Evolutionary conservation across 129 eudicot genomes (phyloP).

Genomic region (Apium graveolens): DNA sequence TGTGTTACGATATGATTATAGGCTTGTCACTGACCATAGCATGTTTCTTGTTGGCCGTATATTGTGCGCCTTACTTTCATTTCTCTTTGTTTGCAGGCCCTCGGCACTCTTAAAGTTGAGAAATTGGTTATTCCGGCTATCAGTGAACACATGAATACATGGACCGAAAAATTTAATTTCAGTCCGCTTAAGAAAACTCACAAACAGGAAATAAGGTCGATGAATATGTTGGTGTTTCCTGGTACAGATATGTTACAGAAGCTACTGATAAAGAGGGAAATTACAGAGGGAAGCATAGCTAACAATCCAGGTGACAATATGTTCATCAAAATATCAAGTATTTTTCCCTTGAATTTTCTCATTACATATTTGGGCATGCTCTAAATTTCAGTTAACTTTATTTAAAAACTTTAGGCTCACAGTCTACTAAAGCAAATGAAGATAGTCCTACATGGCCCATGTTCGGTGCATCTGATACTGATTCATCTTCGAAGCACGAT

Average conservation of each 20-base stretch:
- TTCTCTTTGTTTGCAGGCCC: slow-evolving; percentile 38
- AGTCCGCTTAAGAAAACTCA: slow-evolving; percentile 47
- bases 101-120: slow-evolving; percentile 55
- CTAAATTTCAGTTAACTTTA: background rate
- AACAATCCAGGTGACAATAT: slow-evolving; percentile 11
- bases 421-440: slow-evolving; percentile 11
- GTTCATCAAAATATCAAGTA: background rate
- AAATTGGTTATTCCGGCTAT: slow-evolving; percentile 81
- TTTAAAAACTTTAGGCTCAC: background rate
- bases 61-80: background rate
- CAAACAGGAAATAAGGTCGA: slow-evolving; percentile 62
- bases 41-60: background rate
- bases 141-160: slow-evolving; percentile 79
- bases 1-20: background rate
- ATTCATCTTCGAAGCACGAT: slow-evolving; percentile 29
- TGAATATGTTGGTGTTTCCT: slow-evolving; percentile 89
- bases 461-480: slow-evolving; percentile 18
- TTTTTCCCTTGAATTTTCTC: background rate
- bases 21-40: background rate
- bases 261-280: slow-evolving; percentile 33
- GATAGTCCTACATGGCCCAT: slow-evolving; percentile 13
- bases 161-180: slow-evolving; percentile 76
- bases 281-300: slow-evolving; percentile 20
- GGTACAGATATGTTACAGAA: slow-evolving; percentile 90
- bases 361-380: background rate